phyloP scores from a whole-genome alignment of 192 early-diverging fungal species.

The Funneliformis geosporum region DNA sequence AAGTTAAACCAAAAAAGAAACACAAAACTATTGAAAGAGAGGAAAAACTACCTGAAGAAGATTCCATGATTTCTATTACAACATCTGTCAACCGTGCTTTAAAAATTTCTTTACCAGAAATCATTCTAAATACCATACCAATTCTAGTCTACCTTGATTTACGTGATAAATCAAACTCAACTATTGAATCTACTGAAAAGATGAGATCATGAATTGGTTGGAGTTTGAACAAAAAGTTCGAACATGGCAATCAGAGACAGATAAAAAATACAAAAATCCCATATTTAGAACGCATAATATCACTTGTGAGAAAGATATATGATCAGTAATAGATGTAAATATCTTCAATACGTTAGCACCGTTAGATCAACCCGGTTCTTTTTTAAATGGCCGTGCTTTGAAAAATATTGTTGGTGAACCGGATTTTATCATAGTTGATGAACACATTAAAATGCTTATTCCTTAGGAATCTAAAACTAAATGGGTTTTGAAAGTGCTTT shows the following conservation, averaged over 20 bases:
- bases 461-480: neutral
- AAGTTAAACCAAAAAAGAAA: neutral
- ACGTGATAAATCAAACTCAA: conserved; percentile 3
- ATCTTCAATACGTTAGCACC: neutral
- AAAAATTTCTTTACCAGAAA: conserved; percentile 1
- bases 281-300: neutral
- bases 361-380: neutral
- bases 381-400: neutral
- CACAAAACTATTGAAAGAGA: neutral
- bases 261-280: neutral
- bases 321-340: neutral
- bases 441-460: neutral
- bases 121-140: conserved; percentile 9
- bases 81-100: no score
- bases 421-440: neutral
- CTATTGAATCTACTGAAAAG: neutral
- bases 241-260: neutral
- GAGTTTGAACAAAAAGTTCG: neutral
- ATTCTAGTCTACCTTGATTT: neutral
- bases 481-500: neutral
- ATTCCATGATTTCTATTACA: neutral
- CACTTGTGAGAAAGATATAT: neutral
- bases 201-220: neutral
- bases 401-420: neutral
- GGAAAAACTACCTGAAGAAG: neutral